Evolutionary conservation across 495 filamentous ascomycete genomes (phyloP).

Genomic region (Aspergillus bridgeri): DNA sequence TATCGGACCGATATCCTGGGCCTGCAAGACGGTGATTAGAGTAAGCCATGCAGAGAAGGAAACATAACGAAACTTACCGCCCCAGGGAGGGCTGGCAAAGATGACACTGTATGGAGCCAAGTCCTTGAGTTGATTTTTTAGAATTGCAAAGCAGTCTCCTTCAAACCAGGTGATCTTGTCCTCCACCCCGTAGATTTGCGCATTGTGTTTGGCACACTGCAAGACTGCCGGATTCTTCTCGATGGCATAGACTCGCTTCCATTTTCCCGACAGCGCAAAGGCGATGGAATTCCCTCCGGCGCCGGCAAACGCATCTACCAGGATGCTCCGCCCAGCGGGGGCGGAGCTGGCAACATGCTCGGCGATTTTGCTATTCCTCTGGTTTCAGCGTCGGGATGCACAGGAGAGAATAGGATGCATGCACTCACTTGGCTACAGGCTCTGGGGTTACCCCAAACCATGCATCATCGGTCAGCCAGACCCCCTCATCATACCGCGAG

Average conservation of each 20-base stretch:
- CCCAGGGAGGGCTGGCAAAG: conserved; percentile 95
- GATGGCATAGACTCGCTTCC: conserved; percentile 80
- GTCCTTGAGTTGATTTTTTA: conserved; percentile 49
- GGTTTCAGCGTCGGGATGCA: not conserved
- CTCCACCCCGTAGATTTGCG: conserved; percentile 76
- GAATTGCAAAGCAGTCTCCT: conserved; percentile 73
- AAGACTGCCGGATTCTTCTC: conserved; percentile 76
- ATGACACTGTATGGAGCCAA: conserved; percentile 56
- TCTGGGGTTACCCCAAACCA: conserved; percentile 98
- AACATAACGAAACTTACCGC: conserved; percentile 50
- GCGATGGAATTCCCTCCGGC: conserved; percentile 95
- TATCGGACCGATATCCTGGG: conserved; percentile 69
- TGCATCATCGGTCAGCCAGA: conserved; percentile 85
- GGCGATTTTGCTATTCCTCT: conserved; percentile 65
- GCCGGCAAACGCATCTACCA: conserved; percentile 88
- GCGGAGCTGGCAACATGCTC: conserved; percentile 56
- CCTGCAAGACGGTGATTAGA: conserved; percentile 39
- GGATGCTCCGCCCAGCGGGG: conserved; percentile 49
- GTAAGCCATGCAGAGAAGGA: not conserved
- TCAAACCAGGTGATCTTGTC: conserved; percentile 79
- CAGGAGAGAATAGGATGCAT: not conserved
- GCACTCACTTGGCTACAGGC: conserved; percentile 70
- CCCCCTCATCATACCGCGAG: conserved; percentile 73
- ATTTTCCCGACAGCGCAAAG: conserved; percentile 73
- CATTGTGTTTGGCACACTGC: conserved; percentile 89